Evolutionary conservation across 371 early-diverging fungal genomes (phyloP).

Genomic region (Amoeboaphelidium protococcarum): DNA sequence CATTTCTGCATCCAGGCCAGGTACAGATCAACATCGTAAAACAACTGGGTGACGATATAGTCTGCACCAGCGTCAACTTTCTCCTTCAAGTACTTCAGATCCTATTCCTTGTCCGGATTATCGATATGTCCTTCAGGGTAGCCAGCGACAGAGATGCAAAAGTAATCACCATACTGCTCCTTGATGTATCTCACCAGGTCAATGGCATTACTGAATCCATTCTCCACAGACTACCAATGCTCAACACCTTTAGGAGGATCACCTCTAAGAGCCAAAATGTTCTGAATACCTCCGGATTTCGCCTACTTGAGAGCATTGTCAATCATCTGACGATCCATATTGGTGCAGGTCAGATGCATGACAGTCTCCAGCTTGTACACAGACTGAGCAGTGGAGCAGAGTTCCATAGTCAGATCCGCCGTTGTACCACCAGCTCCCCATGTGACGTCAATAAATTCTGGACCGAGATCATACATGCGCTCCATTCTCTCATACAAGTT

Average conservation of each 20-base stretch:
- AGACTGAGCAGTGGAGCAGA: conserved; percentile 61
- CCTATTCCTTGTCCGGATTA: conserved; percentile 32
- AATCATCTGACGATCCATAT: conserved; percentile 66
- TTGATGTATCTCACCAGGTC: conserved; percentile 74
- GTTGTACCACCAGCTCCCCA: conserved; percentile 87
- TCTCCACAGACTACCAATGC: conserved; percentile 44
- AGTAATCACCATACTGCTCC: conserved; percentile 67
- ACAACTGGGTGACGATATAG: conserved; percentile 71
- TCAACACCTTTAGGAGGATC: conserved; percentile 71
- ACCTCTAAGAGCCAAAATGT: conserved; percentile 80
- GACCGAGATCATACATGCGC: conserved; percentile 73
- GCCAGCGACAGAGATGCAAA: conserved; percentile 81
- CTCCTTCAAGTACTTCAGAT: conserved; percentile 42
- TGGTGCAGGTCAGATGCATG: conserved; percentile 93
- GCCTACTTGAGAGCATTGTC: conserved; percentile 56
- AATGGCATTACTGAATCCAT: conserved; percentile 48
- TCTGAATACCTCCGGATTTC: conserved; percentile 71
- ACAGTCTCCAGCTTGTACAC: conserved; percentile 79
- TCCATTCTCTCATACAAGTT: conserved; percentile 75
- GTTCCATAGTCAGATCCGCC: conserved; percentile 56
- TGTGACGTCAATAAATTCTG: conserved; percentile 82
- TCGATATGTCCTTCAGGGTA: conserved; percentile 81
- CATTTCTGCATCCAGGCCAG: conserved; percentile 44
- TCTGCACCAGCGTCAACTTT: conserved; percentile 82
- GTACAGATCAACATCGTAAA: conserved; percentile 67